Base-by-base conservation (phyloP, 108 stramenopile genomes). In the Epipyxis sp. region DNA sequence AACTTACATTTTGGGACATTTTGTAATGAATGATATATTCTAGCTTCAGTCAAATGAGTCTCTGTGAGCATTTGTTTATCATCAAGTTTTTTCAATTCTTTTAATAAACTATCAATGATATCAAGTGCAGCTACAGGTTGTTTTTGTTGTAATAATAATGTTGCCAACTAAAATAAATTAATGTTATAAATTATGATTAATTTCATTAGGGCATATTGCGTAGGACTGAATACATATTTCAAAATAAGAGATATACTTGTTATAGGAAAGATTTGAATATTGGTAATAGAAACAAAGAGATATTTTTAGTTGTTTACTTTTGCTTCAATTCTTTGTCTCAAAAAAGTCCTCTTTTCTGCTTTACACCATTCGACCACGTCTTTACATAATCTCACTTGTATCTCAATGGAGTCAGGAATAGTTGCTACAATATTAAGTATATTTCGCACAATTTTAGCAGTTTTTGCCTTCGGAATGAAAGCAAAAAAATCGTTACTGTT, bases 1-100 rank as follows among this genome's bases (percentile, higher is more conserved):
- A 37, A 27, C 71, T 39, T 39, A 74, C 71, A 3, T 87, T 98
- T 97, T 81, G 98, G 94, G 39, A 96, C 65, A 77, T 96, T 96
- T 0, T 92, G 92, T 42, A 99, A 87, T 42, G 92, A 95, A 84
- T 95, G 94, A 81, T 99, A 94, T 59, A 98, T 90, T 69, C 82
- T 41, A 40, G 84, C 82, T 86, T 99, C 98, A 61, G 94, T 85
- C 44, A 99, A 84, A 84, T 97, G 97, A 20, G 92, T 92, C 80
- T 99, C 98, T 1, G 98, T 95, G 67, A 99, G 85, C 3, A 99
- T 82, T 79, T 93, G 93, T 86, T 99, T 99, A 91, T 99, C 98
- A 81, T 99, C 98, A 69, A 99, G 85, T 81, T 96, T 94, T 85
- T 97, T 97, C 44, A 99, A 86, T 81, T 99, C 98, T n/a, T 81